phyloP scores from a whole-genome alignment of 2,329 filamentous ascomycete genomes.

The Daldinia sp. region DNA sequence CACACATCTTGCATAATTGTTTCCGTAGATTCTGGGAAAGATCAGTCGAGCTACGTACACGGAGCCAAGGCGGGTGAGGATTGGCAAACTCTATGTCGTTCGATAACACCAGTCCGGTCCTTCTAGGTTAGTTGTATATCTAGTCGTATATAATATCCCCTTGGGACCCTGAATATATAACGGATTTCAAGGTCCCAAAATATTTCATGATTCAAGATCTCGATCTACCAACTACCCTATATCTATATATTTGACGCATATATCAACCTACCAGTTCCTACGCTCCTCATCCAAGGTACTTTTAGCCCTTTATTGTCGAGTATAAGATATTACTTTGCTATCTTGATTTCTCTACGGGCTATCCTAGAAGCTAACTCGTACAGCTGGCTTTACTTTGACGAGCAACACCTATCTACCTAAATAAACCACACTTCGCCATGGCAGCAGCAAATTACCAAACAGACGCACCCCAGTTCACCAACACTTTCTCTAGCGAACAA shows the following conservation, averaged over 20 bases:
- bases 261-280: constrained; percentile 5
- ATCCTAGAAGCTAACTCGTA: constrained; percentile 7
- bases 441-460: constrained; percentile 37
- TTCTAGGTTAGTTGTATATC: background rate
- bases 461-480: constrained; percentile 41
- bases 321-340: background rate
- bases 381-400: constrained; percentile 3
- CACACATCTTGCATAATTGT: constrained; percentile 22
- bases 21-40: constrained; percentile 20
- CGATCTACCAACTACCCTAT: constrained; percentile 14
- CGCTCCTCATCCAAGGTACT: constrained; percentile 19
- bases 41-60: constrained; percentile 27
- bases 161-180: constrained; percentile 12
- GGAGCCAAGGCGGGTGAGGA: constrained; percentile 22
- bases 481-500: constrained; percentile 47
- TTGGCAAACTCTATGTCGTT: constrained; percentile 25
- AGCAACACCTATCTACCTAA: constrained; percentile 4
- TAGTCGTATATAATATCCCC: constrained; percentile 18
- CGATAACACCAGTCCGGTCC: constrained; percentile 1
- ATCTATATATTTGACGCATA: background rate
- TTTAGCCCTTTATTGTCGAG: background rate
- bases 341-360: background rate
- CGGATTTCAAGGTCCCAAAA: background rate
- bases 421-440: constrained; percentile 28
- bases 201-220: constrained; percentile 10